Evolutionary conservation across 2,329 filamentous ascomycete genomes (phyloP).

Genomic region (Aspergillus sp.): DNA sequence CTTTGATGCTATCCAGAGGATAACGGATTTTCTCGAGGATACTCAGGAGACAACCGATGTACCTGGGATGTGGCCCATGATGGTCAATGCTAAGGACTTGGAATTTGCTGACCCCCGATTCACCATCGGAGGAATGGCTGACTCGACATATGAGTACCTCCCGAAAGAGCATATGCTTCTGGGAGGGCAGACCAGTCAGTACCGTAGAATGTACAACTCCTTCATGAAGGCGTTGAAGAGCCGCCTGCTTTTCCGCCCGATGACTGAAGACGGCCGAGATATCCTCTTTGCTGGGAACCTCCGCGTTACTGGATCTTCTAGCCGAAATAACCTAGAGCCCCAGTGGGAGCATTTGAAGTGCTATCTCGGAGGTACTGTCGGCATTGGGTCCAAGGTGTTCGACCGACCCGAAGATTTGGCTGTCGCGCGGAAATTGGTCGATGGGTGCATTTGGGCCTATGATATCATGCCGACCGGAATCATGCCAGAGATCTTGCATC

Average conservation of each 20-base stretch:
- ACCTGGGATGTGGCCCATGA: slow-evolving; percentile 77
- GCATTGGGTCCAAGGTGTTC: slow-evolving; percentile 60
- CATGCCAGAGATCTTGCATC: slow-evolving; percentile 61
- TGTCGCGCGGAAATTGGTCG: slow-evolving; percentile 58
- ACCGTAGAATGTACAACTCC: slow-evolving; percentile 45
- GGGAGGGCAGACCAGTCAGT: slow-evolving; percentile 44
- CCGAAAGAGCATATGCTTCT: slow-evolving; percentile 52
- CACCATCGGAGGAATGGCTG: slow-evolving; percentile 49
- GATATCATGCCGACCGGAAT: slow-evolving; percentile 58
- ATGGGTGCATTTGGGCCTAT: slow-evolving; percentile 65
- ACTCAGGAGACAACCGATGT: slow-evolving; percentile 71
- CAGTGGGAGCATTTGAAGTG: slow-evolving; percentile 61
- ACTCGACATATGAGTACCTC: slow-evolving; percentile 54
- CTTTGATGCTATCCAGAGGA: slow-evolving; percentile 84
- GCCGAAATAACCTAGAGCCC: slow-evolving; percentile 26
- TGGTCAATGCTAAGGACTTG: slow-evolving; percentile 59
- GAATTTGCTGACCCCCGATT: slow-evolving; percentile 38
- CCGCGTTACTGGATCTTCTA: slow-evolving; percentile 18
- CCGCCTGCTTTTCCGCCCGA: slow-evolving; percentile 47
- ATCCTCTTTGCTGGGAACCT: slow-evolving; percentile 44
- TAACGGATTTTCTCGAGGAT: slow-evolving; percentile 74
- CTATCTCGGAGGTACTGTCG: slow-evolving; percentile 64
- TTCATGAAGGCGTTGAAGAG: slow-evolving; percentile 43
- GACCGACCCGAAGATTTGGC: slow-evolving; percentile 55
- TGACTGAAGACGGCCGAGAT: slow-evolving; percentile 42